phyloP scores from a whole-genome alignment of 257 asterid genomes.

The Salvia miltiorrhiza region DNA sequence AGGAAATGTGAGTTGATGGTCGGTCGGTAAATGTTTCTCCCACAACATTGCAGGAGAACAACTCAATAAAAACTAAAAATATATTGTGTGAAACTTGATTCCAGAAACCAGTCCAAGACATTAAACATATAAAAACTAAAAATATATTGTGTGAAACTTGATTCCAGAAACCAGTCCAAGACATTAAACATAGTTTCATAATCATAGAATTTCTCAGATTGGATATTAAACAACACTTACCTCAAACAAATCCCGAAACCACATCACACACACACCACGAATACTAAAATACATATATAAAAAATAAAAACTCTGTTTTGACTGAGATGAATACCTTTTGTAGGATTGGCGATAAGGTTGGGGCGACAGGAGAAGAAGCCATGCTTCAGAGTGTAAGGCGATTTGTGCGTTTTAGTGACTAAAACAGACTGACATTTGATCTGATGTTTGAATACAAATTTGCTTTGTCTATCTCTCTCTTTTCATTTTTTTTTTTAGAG shows the following conservation, averaged over 20 bases:
- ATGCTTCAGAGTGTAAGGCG: conserved; percentile 16
- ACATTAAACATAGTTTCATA: too few species aligned
- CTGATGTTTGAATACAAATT: background rate
- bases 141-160: background rate
- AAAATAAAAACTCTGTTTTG: background rate
- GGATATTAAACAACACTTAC: too few species aligned
- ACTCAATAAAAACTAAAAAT: too few species aligned
- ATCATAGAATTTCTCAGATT: too few species aligned
- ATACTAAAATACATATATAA: background rate
- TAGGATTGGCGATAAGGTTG: conserved; percentile 33
- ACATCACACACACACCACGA: too few species aligned
- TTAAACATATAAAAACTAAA: too few species aligned
- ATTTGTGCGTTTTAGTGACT: background rate
- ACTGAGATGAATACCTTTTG: conserved; percentile 31
- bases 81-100: background rate
- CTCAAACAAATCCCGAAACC: too few species aligned
- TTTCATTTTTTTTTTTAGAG: background rate
- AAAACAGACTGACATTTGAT: background rate
- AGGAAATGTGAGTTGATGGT: too few species aligned
- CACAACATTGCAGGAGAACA: too few species aligned
- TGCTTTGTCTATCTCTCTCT: background rate
- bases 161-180: too few species aligned
- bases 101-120: too few species aligned
- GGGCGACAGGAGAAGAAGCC: conserved; percentile 49
- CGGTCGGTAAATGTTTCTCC: too few species aligned